Base-by-base conservation (phyloP, 78 protist species). In the Guillardia theta region DNA sequence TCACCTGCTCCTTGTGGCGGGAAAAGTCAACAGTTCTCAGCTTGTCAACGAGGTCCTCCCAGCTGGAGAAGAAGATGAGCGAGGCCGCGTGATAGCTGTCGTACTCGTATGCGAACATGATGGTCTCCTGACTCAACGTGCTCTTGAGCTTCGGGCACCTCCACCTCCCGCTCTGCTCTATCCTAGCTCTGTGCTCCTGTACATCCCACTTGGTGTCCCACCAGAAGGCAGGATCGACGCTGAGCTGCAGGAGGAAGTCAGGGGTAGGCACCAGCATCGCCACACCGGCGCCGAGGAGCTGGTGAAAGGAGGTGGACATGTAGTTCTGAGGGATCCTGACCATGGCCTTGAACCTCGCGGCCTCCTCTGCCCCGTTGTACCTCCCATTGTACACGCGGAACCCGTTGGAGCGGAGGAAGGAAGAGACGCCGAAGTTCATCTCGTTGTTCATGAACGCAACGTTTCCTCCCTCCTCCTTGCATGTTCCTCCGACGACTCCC, bases 221-320 rank as follows among this genome's bases (percentile, higher is more conserved):
- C 83, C 83, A 70, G 41, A 70, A 70, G 41, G 46, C 36, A 24
- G 6, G 10, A 2, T 33, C 45, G 21, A 15, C 36, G 83, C 39
- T 33, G 0, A 70, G 41, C 22, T 24, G 41, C 0, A 70, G 83
- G 45, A 70, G 41, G 41, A 70, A 70, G 1, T 12, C 27, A 22
- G 15, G 9, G 45, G 41, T 33, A 1, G 83, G 83, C 4, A 70
- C 83, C 36, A 70, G 41, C 83, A 70, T 70, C 5, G 36, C 83
- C 1, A 33, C 83, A 1, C 83, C 83, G 5, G 83, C 83, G 1
- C 45, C 83, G 41, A 70, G 83, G 83, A 70, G 83, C 41, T 70
- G 83, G 83, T 70, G 83, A 43, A 70, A 70, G 41, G 83, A 36
- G 8, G 83, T 70, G 8, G 83, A 36, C 83, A 70, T 70, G 83